A percentile compares a stretch with the other conserved stretches of the same genome.
Conservation (phyloP, 257 asterid species). For the Solanum verrucosum region DNA sequence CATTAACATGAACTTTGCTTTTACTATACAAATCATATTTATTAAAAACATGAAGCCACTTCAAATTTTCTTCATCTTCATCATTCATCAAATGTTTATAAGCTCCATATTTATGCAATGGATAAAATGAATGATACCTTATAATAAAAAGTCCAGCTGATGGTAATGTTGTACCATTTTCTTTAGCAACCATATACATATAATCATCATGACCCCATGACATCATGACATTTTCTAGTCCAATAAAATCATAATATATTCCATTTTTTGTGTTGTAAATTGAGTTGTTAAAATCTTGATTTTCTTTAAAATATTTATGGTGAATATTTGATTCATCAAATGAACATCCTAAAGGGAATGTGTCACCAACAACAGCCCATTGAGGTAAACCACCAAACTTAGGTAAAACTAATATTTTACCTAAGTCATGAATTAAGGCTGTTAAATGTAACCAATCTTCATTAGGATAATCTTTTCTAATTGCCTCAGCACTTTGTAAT, state of each 20-base stretch:
- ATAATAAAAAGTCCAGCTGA: constrained; percentile 47
- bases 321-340: constrained; percentile 33
- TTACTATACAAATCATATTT: constrained; percentile 33
- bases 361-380: constrained; percentile 45
- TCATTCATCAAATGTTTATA: constrained; percentile 6
- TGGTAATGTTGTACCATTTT: constrained; percentile 43
- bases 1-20: constrained; percentile 23
- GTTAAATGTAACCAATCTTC: constrained; percentile 34
- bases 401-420: constrained; percentile 25
- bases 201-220: constrained; percentile 38
- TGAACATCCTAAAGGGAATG: constrained; percentile 36
- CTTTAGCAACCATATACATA: constrained; percentile 39
- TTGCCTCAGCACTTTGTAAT: constrained; percentile 29
- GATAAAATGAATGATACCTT: constrained; percentile 52
- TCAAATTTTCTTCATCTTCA: constrained; percentile 10
- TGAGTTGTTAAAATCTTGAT: constrained; percentile 19
- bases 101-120: constrained; percentile 7
- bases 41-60: constrained; percentile 13
- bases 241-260: constrained; percentile 12
- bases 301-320: constrained; percentile 23
- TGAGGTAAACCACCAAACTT: constrained; percentile 28
- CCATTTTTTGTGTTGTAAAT: constrained; percentile 17
- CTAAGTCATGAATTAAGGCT: constrained; percentile 33
- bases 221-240: constrained; percentile 25
- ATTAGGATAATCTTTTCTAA: constrained; percentile 26